These are phyloP conservation scores for Conticribra guillardii DNA, from an alignment of 108 stramenopile genomes.

Conservation along the genomic window DNA sequence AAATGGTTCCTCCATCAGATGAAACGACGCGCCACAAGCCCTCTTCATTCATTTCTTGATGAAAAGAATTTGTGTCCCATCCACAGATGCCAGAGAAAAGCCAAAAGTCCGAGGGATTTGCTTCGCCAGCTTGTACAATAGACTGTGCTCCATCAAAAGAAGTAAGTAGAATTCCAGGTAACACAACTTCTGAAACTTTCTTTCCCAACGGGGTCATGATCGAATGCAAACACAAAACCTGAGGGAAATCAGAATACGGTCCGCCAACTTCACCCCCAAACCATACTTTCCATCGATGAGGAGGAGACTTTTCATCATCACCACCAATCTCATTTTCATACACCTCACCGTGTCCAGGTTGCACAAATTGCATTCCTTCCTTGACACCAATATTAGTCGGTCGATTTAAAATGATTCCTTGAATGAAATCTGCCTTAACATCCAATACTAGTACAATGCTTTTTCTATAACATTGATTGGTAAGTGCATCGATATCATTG, in stretches of 20 bases:
- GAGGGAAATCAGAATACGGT: constrained; percentile 39
- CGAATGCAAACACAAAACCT: constrained; percentile 50
- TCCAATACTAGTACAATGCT: constrained; percentile 68
- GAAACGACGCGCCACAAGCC: constrained; percentile 41
- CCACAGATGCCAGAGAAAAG: constrained; percentile 55
- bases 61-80: constrained; percentile 44
- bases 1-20: constrained; percentile 36
- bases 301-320: neutral
- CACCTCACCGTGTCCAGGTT: constrained; percentile 20
- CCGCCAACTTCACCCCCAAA: constrained; percentile 76
- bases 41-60: constrained; percentile 49
- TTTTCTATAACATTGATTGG: constrained; percentile 76
- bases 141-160: constrained; percentile 40
- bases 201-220: constrained; percentile 18
- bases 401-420: constrained; percentile 79
- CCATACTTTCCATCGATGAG: constrained; percentile 62
- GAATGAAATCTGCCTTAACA: constrained; percentile 61
- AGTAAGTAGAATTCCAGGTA: constrained; percentile 41
- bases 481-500: constrained; percentile 44
- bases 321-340: constrained; percentile 31
- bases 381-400: constrained; percentile 57
- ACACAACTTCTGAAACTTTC: constrained; percentile 35
- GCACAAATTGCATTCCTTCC: constrained; percentile 52
- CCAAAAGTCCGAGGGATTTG: constrained; percentile 52
- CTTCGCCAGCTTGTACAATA: constrained; percentile 35